phyloP scores from a whole-genome alignment of 352 stramenopile genomes.

The Globisporangium nodosum region DNA sequence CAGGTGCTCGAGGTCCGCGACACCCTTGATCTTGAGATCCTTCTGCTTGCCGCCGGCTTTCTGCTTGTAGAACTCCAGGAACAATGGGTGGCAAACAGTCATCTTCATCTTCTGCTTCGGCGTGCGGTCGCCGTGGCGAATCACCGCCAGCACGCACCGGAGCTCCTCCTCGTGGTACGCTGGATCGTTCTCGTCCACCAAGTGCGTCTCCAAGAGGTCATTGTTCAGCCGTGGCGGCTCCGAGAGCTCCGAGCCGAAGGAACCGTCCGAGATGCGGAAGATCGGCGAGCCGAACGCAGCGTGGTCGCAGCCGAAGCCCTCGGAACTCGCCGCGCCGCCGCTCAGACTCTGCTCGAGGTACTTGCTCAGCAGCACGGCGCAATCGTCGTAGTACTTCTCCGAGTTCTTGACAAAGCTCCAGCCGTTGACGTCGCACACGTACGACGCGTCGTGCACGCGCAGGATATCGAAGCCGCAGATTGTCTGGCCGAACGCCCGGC shows the following conservation, averaged over 20 bases:
- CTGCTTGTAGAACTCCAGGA: conserved; percentile 82
- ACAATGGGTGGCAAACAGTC: conserved; percentile 86
- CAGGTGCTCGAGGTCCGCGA: conserved; percentile 71
- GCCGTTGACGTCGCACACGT: conserved; percentile 99
- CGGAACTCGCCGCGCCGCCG: conserved; percentile 14
- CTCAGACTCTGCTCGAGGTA: conserved; percentile 67
- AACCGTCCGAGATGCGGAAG: conserved; percentile 48
- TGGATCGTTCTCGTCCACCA: conserved; percentile 19
- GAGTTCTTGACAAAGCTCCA: conserved; percentile 99
- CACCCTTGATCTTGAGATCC: conserved; percentile 86
- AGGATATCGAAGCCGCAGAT: conserved; percentile 99
- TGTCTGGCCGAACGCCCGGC: conserved; percentile 76
- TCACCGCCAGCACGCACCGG: conserved; percentile 98
- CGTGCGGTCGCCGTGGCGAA: conserved; percentile 98
- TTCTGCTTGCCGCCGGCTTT: conserved; percentile 50
- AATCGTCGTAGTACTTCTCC: conserved; percentile 99
- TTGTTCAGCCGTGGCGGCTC: conserved; percentile 38
- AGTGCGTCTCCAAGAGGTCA: conserved; percentile 14
- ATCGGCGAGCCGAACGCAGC: conserved; percentile 54
- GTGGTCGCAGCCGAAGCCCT: conserved; percentile 48
- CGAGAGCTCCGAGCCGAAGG: conserved; percentile 45
- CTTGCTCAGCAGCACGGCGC: conserved; percentile 89
- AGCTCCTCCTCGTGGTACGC: conserved; percentile 92
- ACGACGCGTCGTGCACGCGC: conserved; percentile 87
- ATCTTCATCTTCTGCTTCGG: conserved; percentile 99